phyloP scores from a whole-genome alignment of 305 asterid genomes.

The Fraxinus floribunda region DNA sequence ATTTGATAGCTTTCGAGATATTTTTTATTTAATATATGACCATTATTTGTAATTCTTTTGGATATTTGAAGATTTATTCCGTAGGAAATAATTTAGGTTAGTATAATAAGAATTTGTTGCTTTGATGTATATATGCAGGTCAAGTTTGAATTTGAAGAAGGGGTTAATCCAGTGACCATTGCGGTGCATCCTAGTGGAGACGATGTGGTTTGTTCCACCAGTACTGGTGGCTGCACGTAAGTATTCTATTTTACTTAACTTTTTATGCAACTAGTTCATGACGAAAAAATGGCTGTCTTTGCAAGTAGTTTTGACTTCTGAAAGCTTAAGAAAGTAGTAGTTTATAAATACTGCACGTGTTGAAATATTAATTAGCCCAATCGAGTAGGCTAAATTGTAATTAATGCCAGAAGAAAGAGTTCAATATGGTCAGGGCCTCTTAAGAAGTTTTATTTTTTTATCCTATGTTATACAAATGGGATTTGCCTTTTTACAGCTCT shows the following conservation, averaged over 20 bases:
- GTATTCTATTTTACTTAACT: conserved; percentile 18
- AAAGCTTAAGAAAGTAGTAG: conserved; percentile 6
- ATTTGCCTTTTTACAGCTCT: not conserved
- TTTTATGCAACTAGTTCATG: not conserved
- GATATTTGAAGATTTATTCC: not conserved
- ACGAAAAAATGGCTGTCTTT: not conserved
- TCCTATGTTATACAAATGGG: not conserved
- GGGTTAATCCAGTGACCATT: conserved; percentile 58
- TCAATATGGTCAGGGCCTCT: not conserved
- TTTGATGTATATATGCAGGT: conserved; percentile 39
- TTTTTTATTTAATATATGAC: not conserved
- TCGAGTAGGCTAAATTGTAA: not conserved
- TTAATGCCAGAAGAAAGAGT: not conserved
- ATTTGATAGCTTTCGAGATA: not conserved
- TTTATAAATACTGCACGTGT: not conserved
- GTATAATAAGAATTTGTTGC: not conserved
- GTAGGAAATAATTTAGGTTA: not conserved
- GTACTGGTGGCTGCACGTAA: conserved; percentile 86
- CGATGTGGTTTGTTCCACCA: conserved; percentile 79
- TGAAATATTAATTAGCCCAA: not conserved
- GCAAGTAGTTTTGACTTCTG: not conserved
- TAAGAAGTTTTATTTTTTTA: not conserved
- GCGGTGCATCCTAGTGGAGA: conserved; percentile 88
- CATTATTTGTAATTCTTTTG: not conserved
- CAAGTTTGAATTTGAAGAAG: conserved; percentile 61